Evolutionary conservation across 208 protist genomes (phyloP), one percentile per base, ranked within the genome.

Genomic region (Phytomonas serpens): DNA sequence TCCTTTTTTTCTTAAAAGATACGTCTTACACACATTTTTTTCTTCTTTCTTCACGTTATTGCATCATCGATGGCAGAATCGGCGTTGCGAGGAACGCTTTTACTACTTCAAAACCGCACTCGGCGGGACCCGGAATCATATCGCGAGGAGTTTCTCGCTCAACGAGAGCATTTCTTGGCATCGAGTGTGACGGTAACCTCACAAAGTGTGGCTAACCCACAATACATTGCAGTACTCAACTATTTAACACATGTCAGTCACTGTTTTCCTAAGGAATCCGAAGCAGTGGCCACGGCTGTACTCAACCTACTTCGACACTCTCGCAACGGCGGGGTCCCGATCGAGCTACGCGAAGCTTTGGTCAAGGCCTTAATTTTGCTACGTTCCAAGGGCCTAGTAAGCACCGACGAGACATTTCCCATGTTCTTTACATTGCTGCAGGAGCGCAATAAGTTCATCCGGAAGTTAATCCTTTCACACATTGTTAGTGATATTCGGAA

Each of bases 371-470:
- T 99, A 33, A 95, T 98, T 37, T 83, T 99, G 52, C 84, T 99
- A 66, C 91, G 97, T 47, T 96, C 96, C 32, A 92, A 96, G 74
- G 89, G 93, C 68, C 68, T 98, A 40, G 77, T 99, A 31, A 72
- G 80, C 36, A 78, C 93, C 16, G 89, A 93, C 19, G 77, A 86
- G 2, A 84, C 98, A 10, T 94, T 99, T 73, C 87, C 94, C 23
- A 78, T 99, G 16, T 97, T 99, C 80, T 99, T 99, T 81, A 88
- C 74, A 71, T 81, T 99, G 19, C 97, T 99, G 69, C 88, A 97
- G 63, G 89, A 97, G 76, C 85, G 94, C 23, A 97, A 99, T 84
- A 99, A 99, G 83, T 63, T 66, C 64, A 81, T 98, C 31, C 89
- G 98, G 52, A 77, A 84, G 65, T 52, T 92, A 23, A 90, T 98